Base-by-base conservation (phyloP, 352 stramenopile species). In the Pythium dissimile region DNA sequence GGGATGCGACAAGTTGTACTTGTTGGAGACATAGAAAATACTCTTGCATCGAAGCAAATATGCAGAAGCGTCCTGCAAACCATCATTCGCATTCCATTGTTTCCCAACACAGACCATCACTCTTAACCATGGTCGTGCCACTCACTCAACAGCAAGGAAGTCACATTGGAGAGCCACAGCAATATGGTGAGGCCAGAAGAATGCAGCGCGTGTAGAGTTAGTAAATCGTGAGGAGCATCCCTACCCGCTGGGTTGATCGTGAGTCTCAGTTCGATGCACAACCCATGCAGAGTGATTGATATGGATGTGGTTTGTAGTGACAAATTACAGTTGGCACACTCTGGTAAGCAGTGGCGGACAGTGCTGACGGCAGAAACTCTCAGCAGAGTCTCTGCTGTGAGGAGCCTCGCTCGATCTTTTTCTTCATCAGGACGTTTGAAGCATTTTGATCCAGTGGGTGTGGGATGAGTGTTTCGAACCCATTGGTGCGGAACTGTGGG, bases 1-100 rank as follows among this genome's bases (percentile, higher is more conserved):
- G 26, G 46, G 55, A 63, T 63, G 54, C 34, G 43, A 31, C 54
- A 32, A 12, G 26, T 48, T 58, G 43, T 16, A 52, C 48, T 59
- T 59, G 38, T 23, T 27, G 16, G 41, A 30, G 58, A 48, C 47
- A 60, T 18, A 63, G 32, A 53, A 43, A 42, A 54, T 44, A 32
- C 28, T n/a, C 12, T 45, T 34, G 21, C 30, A 18, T 43, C 20
- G 43, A 34, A 44, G 34, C 34, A 8, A 41, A n/a, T 3, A 12
- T 4, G 20, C 26, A 59, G 35, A 58, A 47, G 6, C 16, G 51
- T 35, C n/a, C 12, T 28, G 39, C 24, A 26, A 24, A 48, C 26
- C 49, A 47, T 31, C 49, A 30, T 27, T 57, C 41, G 20, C 16
- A n/a, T 41, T 4, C 27, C 16, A 24, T 52, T 52, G n/a, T n/a